Conservation (phyloP, 345 rosid species). For the Diplotaxis tenuifolia region DNA sequence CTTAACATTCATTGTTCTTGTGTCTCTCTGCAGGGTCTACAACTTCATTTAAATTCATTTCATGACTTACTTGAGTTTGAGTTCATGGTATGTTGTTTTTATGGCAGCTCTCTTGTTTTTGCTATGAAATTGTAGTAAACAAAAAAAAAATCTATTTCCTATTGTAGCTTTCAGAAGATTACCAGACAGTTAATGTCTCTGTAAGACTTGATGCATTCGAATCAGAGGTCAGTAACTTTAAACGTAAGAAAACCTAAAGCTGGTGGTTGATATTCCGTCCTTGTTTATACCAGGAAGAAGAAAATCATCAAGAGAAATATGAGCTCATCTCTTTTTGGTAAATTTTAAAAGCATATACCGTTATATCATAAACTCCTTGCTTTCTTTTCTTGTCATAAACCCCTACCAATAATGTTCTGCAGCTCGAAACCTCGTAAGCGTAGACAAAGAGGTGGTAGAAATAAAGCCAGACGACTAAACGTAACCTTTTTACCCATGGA, state of each 20-base stretch:
- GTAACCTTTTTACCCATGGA: conserved; percentile 64
- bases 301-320: conserved; percentile 49
- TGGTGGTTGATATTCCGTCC: conserved; percentile 3
- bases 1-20: conserved; percentile 21
- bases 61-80: conserved; percentile 92
- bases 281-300: conserved; percentile 53
- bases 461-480: conserved; percentile 40
- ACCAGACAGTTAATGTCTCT: conserved; percentile 77
- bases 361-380: neutral
- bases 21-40: conserved; percentile 65
- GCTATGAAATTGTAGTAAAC: conserved; percentile 14
- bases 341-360: conserved; percentile 15
- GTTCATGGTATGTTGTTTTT: conserved; percentile 76
- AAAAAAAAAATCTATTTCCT: conserved; percentile 16
- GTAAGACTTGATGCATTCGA: conserved; percentile 66
- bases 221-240: conserved; percentile 65
- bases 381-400: neutral
- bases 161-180: conserved; percentile 68
- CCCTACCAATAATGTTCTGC: conserved; percentile 37
- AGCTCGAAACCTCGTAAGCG: conserved; percentile 67
- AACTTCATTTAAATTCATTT: conserved; percentile 73
- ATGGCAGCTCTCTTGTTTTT: conserved; percentile 26
- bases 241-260: too few relatives aligned
- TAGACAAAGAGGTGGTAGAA: conserved; percentile 39
- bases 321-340: conserved; percentile 76